These are phyloP conservation scores for Xanthoconium purpureum DNA, from an alignment of 768 basidiomycete genomes.

Conservation along the genomic window DNA sequence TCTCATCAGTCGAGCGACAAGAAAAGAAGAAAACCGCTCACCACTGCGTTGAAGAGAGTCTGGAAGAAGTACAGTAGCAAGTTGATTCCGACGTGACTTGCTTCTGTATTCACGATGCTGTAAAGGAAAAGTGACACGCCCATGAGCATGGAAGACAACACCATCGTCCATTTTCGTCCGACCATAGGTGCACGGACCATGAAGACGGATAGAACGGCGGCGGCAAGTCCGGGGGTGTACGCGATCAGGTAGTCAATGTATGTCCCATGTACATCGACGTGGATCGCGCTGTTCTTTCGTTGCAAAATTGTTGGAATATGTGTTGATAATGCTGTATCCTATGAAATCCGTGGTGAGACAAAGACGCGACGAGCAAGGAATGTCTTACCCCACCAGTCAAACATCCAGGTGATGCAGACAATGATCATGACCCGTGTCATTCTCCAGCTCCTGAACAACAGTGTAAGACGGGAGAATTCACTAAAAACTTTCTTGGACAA, in stretches of 20 bases:
- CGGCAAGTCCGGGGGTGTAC: conserved; percentile 6
- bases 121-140: conserved; percentile 9
- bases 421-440: conserved; percentile 7
- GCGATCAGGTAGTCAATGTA: conserved; percentile 12
- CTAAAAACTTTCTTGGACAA: background rate
- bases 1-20: background rate
- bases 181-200: conserved; percentile 13
- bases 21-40: background rate
- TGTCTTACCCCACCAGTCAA: conserved; percentile 10
- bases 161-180: conserved; percentile 18
- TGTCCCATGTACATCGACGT: conserved; percentile 5
- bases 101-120: conserved; percentile 10
- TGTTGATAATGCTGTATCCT: conserved; percentile 1
- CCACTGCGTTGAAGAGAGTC: conserved; percentile 7
- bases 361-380: background rate
- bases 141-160: conserved; percentile 10
- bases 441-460: conserved; percentile 15
- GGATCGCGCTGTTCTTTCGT: conserved; percentile 10
- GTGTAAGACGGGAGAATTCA: conserved; percentile 10
- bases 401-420: conserved; percentile 17
- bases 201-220: background rate
- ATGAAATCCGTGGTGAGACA: background rate
- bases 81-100: conserved; percentile 9
- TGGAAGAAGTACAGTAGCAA: conserved; percentile 10
- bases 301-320: conserved; percentile 12